These are phyloP conservation scores for Pseudopyrenochaeta lycopersici DNA, from an alignment of 2,329 filamentous ascomycete species.

Conservation along the genomic window DNA sequence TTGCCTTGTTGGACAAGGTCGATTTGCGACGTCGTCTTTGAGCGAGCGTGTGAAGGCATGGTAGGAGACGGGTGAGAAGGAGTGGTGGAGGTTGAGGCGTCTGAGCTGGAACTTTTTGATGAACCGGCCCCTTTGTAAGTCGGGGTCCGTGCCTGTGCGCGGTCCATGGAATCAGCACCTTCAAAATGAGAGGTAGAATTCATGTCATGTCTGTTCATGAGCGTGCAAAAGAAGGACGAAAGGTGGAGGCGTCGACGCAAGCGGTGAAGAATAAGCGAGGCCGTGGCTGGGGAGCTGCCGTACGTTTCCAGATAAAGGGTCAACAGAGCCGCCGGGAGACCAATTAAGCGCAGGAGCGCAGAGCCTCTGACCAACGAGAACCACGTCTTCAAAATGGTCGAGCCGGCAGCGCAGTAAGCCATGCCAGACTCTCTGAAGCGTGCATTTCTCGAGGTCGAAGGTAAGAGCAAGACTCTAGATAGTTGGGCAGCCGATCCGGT, in stretches of 20 bases:
- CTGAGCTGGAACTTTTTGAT: slow-evolving; percentile 22
- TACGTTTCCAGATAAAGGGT: slow-evolving; percentile 42
- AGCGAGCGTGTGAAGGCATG: slow-evolving; percentile 42
- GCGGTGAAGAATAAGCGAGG: slow-evolving; percentile 46
- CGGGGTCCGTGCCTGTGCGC: slow-evolving; percentile 40
- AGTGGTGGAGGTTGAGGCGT: slow-evolving; percentile 18
- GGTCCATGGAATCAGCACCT: slow-evolving; percentile 38
- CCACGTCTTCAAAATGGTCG: slow-evolving; percentile 40
- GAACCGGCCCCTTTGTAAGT: slow-evolving; percentile 33
- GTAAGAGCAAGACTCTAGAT: slow-evolving; percentile 12
- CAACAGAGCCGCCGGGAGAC: slow-evolving; percentile 39
- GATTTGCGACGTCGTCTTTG: slow-evolving; percentile 44
- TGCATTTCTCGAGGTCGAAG: slow-evolving; percentile 36
- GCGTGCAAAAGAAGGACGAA: slow-evolving; percentile 30
- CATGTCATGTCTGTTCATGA: slow-evolving; percentile 31
- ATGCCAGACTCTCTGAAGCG: slow-evolving; percentile 38
- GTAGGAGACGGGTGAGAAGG: slow-evolving; percentile 22
- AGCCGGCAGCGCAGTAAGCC: slow-evolving; percentile 40
- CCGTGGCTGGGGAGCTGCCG: slow-evolving; percentile 37
- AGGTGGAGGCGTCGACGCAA: slow-evolving; percentile 43
- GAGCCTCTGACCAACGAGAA: slow-evolving; percentile 36
- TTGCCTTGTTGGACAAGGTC: slow-evolving; percentile 51
- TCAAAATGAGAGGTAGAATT: slow-evolving; percentile 27
- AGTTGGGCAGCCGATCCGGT: slow-evolving; percentile 18
- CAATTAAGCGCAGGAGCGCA: slow-evolving; percentile 34